Base-by-base conservation (phyloP, 2,329 filamentous ascomycete genomes). In the Hortaea sp. region DNA sequence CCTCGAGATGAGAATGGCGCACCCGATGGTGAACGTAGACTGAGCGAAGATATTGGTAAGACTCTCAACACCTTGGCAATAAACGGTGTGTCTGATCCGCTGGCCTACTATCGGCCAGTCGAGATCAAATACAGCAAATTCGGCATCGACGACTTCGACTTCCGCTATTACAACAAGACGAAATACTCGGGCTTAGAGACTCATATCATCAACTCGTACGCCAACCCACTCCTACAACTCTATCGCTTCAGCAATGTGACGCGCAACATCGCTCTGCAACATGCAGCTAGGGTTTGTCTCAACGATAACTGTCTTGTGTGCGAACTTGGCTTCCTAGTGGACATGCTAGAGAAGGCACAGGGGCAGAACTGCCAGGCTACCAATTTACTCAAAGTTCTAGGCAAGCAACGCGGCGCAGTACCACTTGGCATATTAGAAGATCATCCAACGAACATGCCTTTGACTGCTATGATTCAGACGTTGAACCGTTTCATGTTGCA, bases 101-200 rank as follows among this genome's bases (percentile, higher is more conserved):
- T 90, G 20, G 78, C 85, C 6, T 87, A 92, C 71, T 98, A 98
- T 65, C 82, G 85, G 53, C 89, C 88, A 58, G 85, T 95, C 7
- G 90, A 97, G 65, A 98, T 98, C 69, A 95, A 95, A 64, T 98
- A 97, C 71, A 95, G 90, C 73, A 94, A 88, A 63, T 98, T 95
- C 65, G 92, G 92, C 13, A 88, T 98, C n/a, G 90, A 97, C 59
- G 94, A 98, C 65, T 98, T 98, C 64, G 92, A 98, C 65, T 98
- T 98, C 67, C 84, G 87, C 47, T 97, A 87, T 65, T 98, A 94
- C 73, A 98, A 98, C 67, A 88, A 86, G 63, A 97, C 94, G 1
- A 75, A 72, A 27, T 95, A 88, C 61, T 95, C 92, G 7, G 92
- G 92, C 0, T 72, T 98, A 35, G 90, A 98, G 64, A 98, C 87